These are phyloP conservation scores for Furcasterigmium sp. DNA, from an alignment of 2,329 filamentous ascomycete genomes.

Conservation along the genomic window DNA sequence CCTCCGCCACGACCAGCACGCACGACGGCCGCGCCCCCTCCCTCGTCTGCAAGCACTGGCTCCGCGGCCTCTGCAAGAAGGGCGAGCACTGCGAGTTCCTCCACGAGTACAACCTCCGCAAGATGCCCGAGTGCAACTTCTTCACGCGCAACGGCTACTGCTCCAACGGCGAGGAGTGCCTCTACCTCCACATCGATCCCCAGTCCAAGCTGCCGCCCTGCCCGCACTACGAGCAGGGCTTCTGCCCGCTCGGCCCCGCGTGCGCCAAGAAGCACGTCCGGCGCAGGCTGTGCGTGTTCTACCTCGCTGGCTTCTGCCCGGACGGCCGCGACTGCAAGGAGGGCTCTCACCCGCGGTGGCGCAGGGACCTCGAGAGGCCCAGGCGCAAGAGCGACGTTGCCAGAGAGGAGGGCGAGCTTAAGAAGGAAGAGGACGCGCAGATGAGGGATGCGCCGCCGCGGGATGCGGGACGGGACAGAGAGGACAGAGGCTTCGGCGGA, in stretches of 20 bases:
- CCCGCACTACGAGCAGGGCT: constrained; percentile 89
- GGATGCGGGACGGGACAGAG: constrained; percentile 28
- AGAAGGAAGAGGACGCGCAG: constrained; percentile 36
- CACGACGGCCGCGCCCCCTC: constrained; percentile 81
- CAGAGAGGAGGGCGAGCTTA: constrained; percentile 42
- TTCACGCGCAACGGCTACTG: constrained; percentile 92
- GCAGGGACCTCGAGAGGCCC: constrained; percentile 69
- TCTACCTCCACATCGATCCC: constrained; percentile 87
- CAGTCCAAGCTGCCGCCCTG: constrained; percentile 74
- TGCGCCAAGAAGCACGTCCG: constrained; percentile 89
- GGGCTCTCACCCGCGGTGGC: constrained; percentile 80
- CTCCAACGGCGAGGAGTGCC: constrained; percentile 92
- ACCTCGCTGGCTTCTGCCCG: constrained; percentile 91
- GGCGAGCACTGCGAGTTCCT: constrained; percentile 95
- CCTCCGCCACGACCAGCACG: constrained; percentile 67
- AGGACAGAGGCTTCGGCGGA: constrained; percentile 16
- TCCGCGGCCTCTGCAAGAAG: constrained; percentile 96
- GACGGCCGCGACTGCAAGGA: constrained; percentile 70
- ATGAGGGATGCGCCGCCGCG: constrained; percentile 21
- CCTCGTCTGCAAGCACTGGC: constrained; percentile 98
- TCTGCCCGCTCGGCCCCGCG: constrained; percentile 82
- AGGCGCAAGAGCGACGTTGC: constrained; percentile 57
- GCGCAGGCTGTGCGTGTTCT: constrained; percentile 74
- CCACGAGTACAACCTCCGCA: constrained; percentile 96
- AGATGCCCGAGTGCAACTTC: constrained; percentile 98